These are phyloP conservation scores for Ophiostoma fasciatum DNA, from an alignment of 2,329 filamentous ascomycete species.

Conservation along the genomic window DNA sequence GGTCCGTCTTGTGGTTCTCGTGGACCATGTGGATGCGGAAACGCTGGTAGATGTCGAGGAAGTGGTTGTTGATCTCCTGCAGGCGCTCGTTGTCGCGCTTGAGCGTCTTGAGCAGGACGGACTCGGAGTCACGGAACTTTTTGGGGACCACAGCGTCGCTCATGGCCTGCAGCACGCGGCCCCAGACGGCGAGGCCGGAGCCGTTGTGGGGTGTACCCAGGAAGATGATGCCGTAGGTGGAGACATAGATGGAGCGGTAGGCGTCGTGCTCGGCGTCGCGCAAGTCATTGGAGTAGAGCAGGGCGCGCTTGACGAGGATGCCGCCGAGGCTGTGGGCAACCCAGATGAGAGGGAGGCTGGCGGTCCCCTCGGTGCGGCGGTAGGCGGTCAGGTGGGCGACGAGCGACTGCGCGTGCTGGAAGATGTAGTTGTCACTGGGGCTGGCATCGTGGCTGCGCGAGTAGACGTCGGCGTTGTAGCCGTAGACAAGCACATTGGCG, in stretches of 20 bases:
- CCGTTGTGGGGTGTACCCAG: slow-evolving; percentile 64
- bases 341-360: slow-evolving; percentile 56
- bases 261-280: slow-evolving; percentile 45
- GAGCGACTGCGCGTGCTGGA: slow-evolving; percentile 57
- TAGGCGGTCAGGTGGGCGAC: slow-evolving; percentile 48
- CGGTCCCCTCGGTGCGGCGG: slow-evolving; percentile 40
- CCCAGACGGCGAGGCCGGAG: slow-evolving; percentile 54
- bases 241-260: slow-evolving; percentile 54
- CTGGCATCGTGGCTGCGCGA: slow-evolving; percentile 28
- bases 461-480: slow-evolving; percentile 56
- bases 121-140: slow-evolving; percentile 51
- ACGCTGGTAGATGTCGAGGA: slow-evolving; percentile 53
- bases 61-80: slow-evolving; percentile 58
- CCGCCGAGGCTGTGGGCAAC: slow-evolving; percentile 62
- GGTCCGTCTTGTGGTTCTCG: slow-evolving; percentile 55
- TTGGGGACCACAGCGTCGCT: slow-evolving; percentile 49
- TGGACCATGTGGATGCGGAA: slow-evolving; percentile 67
- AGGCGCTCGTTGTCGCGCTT: slow-evolving; percentile 60
- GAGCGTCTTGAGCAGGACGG: slow-evolving; percentile 54
- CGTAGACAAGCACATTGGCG: slow-evolving; percentile 55
- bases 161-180: slow-evolving; percentile 51
- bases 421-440: slow-evolving; percentile 51
- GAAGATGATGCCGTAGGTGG: slow-evolving; percentile 63
- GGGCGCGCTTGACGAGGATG: slow-evolving; percentile 53
- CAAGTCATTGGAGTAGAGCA: slow-evolving; percentile 52